Evolutionary conservation across 1,284 basidiomycete species (phyloP).

Genomic region (Melampsora americana): DNA sequence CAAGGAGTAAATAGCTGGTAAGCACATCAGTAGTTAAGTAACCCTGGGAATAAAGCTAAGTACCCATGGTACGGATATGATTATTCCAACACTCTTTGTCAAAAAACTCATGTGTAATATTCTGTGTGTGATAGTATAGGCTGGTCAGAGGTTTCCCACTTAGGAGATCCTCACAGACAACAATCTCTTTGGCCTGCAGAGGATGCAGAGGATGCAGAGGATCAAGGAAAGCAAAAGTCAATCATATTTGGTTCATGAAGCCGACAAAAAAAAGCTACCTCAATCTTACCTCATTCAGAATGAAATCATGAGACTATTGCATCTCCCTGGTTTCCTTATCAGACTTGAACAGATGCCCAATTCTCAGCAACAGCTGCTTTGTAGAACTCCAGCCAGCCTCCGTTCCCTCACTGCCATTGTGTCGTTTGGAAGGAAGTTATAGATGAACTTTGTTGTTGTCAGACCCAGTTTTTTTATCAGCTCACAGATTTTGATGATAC

Average conservation of each 20-base stretch:
- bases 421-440: neutral
- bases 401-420: neutral
- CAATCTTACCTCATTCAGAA: neutral
- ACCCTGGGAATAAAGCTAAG: no score
- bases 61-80: no score
- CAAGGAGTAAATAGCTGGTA: no score
- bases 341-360: neutral
- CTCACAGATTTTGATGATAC: neutral
- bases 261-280: neutral
- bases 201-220: neutral
- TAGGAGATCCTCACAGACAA: neutral
- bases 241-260: neutral
- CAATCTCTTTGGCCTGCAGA: neutral
- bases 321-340: neutral
- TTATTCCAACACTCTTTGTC: neutral
- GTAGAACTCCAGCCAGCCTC: neutral
- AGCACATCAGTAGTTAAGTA: no score
- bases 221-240: neutral
- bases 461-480: neutral
- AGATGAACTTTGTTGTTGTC: neutral
- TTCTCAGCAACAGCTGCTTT: neutral
- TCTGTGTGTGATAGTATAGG: neutral
- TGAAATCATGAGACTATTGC: neutral
- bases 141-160: neutral
- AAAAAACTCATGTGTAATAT: slow-evolving; percentile 5